Evolutionary conservation across 306 rosid genomes (phyloP), one percentile per base, ranked within the genome.

Genomic region (Fagus crenata): DNA sequence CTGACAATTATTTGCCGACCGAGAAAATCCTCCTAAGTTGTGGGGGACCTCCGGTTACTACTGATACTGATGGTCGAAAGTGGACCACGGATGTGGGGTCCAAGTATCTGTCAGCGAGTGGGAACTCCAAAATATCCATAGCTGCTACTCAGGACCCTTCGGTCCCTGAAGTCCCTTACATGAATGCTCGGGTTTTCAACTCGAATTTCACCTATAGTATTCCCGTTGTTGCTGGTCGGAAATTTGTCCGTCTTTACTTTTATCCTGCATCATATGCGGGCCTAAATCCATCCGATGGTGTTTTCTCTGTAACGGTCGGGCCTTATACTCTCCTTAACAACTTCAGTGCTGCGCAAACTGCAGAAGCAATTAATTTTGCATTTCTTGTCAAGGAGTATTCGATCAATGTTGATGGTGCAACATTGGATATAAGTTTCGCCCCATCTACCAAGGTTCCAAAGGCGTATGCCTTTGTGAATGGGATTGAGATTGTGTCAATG

Each of bases 401-500:
- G 0, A 85, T 94, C 42, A 5, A 87, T 83, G 97, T 94, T 32
- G 93, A 85, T 7, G 93, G 81, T 49, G 88, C 78, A 9, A 78
- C 84, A 15, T 69, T 94, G 87, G 82, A 84, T 65, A 82, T 94
- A 39, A 90, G 96, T 58, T 92, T 94, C 54, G 73, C 39, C 46
- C 98, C 98, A 2, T 92, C 97, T 3, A 1, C 85, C 31, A 56
- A 75, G 28, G 78, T 81, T 67, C 77, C 94, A 0, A 90, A 85
- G 60, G 85, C 93, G 0, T 92, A 79, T 75, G 98, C 97, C 0
- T 94, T 92, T 82, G 90, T 92, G 9, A 94, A 94, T 77, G 98
- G 98, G 77, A 89, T 94, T 61, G 98, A 92, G 89, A 70, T 94
- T 78, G 89, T 94, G 72, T 90, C 98, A 1, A 87, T 92, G 94